A percentile compares a stretch with the other conserved stretches of the same genome.
Evolutionary conservation across 2,329 filamentous ascomycete species (phyloP).

Genomic region (Phaeosphaeriaceae sp.): DNA sequence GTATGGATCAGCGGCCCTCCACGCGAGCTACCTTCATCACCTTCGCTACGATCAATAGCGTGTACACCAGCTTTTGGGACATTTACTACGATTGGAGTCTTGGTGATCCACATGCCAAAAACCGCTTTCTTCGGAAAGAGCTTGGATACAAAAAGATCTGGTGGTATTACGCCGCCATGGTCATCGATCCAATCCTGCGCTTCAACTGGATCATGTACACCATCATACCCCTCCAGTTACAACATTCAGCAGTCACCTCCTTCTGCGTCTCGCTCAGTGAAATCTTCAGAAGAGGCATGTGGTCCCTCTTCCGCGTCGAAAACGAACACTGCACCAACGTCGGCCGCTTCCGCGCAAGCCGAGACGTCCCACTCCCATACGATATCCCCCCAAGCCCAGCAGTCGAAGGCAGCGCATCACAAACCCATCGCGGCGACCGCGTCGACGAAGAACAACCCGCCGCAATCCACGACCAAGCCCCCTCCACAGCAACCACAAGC

Average conservation of each 20-base stretch:
- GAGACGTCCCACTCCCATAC: constrained; percentile 88
- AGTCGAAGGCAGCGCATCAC: constrained; percentile 3
- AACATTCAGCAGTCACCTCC: constrained; percentile 82
- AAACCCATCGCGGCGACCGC: constrained; percentile 9
- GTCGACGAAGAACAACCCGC: constrained; percentile 43
- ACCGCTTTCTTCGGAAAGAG: constrained; percentile 70
- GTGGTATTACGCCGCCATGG: constrained; percentile 87
- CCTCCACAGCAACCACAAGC: constrained; percentile 4
- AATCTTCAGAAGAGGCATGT: constrained; percentile 83
- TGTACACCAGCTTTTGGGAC: constrained; percentile 92
- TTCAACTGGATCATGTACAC: constrained; percentile 96
- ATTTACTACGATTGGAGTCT: constrained; percentile 95
- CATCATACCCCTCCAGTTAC: constrained; percentile 77
- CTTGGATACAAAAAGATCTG: constrained; percentile 79
- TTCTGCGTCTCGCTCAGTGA: constrained; percentile 82
- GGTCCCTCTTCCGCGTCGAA: constrained; percentile 92
- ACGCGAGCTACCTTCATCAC: constrained; percentile 76
- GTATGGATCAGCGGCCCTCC: constrained; percentile 67
- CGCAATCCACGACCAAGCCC: constrained; percentile 18
- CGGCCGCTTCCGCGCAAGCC: constrained; percentile 82
- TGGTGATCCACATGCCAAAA: constrained; percentile 74
- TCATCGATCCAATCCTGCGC: constrained; percentile 81
- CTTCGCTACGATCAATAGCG: constrained; percentile 79
- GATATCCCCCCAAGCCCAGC: constrained; percentile 49
- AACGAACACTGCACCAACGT: constrained; percentile 93